Percentiles rank a stretch among this genome's conserved stretches.
These are phyloP conservation scores for Penicillium bialowiezense DNA, from an alignment of 495 filamentous ascomycete species.

Conservation along the genomic window DNA sequence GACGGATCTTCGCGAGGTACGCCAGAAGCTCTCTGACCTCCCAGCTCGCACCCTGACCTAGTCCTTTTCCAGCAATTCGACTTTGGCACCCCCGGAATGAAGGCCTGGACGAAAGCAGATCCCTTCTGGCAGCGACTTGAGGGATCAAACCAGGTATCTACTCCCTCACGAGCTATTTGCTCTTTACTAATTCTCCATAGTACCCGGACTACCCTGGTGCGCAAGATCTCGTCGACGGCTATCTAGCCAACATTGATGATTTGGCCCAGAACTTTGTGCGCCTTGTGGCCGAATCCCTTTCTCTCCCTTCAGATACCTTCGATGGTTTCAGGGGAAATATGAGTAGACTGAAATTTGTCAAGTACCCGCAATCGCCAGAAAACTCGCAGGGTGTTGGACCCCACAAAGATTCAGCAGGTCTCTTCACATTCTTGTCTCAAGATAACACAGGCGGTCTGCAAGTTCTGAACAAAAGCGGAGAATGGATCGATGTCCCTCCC, in stretches of 20 bases:
- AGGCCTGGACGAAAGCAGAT: constrained; percentile 55
- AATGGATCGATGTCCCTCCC: constrained; percentile 50
- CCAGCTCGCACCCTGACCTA: neutral
- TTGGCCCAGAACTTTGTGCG: constrained; percentile 73
- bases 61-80: constrained; percentile 39
- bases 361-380: constrained; percentile 71
- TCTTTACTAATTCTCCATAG: constrained; percentile 16
- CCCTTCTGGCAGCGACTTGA: constrained; percentile 66
- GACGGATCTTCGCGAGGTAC: constrained; percentile 42
- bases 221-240: constrained; percentile 73
- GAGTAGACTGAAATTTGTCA: constrained; percentile 91
- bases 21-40: neutral
- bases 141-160: constrained; percentile 33
- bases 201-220: constrained; percentile 58
- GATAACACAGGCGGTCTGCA: constrained; percentile 56
- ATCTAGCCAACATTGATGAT: constrained; percentile 67
- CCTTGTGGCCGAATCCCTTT: constrained; percentile 80
- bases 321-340: constrained; percentile 80
- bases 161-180: neutral
- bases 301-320: constrained; percentile 69
- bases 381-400: constrained; percentile 77
- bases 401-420: constrained; percentile 84
- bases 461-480: constrained; percentile 46
- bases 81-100: constrained; percentile 38
- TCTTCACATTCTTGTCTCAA: constrained; percentile 46